These are phyloP conservation scores for Afroboletus lepidellus DNA, from an alignment of 1,284 basidiomycete species.

Conservation along the genomic window DNA sequence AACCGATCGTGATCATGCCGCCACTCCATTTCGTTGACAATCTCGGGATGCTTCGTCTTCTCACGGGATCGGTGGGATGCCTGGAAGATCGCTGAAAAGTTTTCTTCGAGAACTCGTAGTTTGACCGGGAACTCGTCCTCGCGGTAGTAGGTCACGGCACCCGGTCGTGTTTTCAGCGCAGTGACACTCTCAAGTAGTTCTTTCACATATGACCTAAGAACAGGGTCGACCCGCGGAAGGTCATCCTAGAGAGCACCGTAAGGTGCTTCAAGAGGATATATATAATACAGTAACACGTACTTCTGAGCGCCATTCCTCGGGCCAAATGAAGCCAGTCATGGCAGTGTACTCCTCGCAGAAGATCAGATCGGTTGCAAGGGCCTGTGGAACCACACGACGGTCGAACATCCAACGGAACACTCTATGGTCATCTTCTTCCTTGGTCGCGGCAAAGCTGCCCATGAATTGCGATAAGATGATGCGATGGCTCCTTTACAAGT, in stretches of 20 bases:
- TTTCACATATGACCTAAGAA: slow-evolving; percentile 4
- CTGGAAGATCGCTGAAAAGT: slow-evolving; percentile 11
- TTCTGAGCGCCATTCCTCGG: background rate
- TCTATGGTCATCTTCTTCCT: background rate
- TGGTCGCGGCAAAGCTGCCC: slow-evolving; percentile 5
- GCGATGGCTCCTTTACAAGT: no score
- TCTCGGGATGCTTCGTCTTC: background rate
- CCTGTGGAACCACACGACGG: slow-evolving; percentile 2
- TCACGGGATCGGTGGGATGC: slow-evolving; percentile 10
- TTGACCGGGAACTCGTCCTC: slow-evolving; percentile 3
- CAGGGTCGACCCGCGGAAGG: slow-evolving; percentile 8
- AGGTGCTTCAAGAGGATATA: background rate
- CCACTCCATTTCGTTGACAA: slow-evolving; percentile 2
- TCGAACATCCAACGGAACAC: slow-evolving; percentile 11
- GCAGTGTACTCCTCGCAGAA: slow-evolving; percentile 3
- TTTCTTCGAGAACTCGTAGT: slow-evolving; percentile 7
- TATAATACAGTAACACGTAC: background rate
- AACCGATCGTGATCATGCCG: slow-evolving; percentile 14
- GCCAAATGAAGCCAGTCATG: slow-evolving; percentile 10
- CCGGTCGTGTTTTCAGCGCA: background rate
- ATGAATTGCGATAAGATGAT: background rate
- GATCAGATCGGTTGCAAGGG: background rate
- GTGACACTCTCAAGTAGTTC: slow-evolving; percentile 3
- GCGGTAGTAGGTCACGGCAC: background rate
- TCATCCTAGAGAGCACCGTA: background rate